Evolutionary conservation across 208 protist genomes (phyloP).

Genomic region (Plasmodiophora brassicae): DNA sequence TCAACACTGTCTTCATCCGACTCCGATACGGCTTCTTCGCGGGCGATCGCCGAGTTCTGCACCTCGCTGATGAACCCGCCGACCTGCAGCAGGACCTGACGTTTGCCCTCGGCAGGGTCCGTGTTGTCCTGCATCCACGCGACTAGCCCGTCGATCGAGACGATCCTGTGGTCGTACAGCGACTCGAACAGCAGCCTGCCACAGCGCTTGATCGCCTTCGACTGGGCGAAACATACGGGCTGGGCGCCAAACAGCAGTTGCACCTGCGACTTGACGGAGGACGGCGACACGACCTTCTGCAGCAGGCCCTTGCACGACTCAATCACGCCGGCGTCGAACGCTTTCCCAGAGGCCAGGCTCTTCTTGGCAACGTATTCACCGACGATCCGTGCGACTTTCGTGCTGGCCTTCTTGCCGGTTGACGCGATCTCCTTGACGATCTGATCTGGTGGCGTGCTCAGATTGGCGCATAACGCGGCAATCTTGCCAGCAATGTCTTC

Average conservation of each 20-base stretch:
- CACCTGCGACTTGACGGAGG: not conserved
- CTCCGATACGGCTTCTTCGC: not conserved
- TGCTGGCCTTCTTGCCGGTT: not conserved
- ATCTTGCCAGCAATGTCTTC: not conserved
- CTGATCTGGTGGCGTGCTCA: not conserved
- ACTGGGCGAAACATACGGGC: not conserved
- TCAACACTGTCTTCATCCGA: conserved; percentile 8
- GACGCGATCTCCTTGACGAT: not conserved
- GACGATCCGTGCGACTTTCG: not conserved
- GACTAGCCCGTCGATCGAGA: not conserved
- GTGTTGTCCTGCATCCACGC: conserved; percentile 6
- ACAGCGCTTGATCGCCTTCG: not conserved
- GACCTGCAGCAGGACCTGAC: not conserved
- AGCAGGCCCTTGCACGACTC: not conserved
- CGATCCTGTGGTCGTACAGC: not conserved
- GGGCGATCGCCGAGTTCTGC: not conserved
- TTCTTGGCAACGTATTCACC: not conserved
- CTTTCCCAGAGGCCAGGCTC: not conserved
- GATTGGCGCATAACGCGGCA: not conserved
- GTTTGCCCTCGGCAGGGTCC: not conserved
- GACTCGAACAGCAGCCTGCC: not conserved
- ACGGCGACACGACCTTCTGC: not conserved
- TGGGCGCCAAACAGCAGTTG: not conserved
- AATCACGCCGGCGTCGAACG: not conserved
- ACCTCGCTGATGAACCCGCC: not conserved